Evolutionary conservation across 2,329 filamentous ascomycete species (phyloP).

Genomic region (Aspergillus uvarum): DNA sequence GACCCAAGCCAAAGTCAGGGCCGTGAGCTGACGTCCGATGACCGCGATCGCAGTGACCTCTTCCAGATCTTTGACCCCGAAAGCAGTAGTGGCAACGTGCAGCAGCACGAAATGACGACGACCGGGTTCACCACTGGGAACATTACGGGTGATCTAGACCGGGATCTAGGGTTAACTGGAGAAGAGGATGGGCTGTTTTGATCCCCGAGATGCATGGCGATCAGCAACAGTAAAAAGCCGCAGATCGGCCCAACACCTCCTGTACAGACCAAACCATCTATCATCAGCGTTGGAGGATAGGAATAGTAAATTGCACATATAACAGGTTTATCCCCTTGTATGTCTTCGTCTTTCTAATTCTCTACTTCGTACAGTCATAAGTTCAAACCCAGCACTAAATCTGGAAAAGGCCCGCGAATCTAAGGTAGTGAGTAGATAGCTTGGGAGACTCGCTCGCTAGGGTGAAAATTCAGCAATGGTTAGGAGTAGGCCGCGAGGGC

Average conservation of each 20-base stretch:
- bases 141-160: constrained; percentile 41
- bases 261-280: background rate
- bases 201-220: background rate
- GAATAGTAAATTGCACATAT: background rate
- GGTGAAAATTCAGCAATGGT: too few relatives aligned
- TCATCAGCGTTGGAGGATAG: background rate
- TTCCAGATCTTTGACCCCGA: background rate
- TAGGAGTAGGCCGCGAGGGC: too few relatives aligned
- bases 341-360: background rate
- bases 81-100: background rate
- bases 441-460: too few relatives aligned
- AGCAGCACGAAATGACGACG: background rate
- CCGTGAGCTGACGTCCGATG: constrained; percentile 2
- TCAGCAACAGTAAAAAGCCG: background rate
- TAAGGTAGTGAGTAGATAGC: background rate
- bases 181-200: constrained; percentile 33
- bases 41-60: background rate
- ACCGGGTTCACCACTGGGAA: constrained; percentile 10
- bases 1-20: constrained; percentile 19
- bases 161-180: constrained; percentile 34
- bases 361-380: background rate
- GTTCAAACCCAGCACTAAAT: background rate
- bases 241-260: background rate
- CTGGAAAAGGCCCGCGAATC: background rate
- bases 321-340: background rate